phyloP scores from a whole-genome alignment of 805 yeast genomes.

The Phaffomyces opuntiae region DNA sequence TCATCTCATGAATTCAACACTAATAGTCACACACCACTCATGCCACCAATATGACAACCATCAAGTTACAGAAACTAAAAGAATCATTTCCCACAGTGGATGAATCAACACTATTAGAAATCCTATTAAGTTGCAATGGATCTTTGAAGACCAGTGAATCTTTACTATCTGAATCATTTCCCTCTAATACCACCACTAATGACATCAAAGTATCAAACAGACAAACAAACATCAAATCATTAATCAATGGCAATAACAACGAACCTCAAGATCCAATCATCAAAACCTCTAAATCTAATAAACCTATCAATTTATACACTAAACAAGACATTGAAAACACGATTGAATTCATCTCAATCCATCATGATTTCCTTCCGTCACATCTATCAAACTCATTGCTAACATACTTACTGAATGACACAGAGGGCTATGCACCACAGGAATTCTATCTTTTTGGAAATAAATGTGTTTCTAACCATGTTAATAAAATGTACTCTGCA shows the following conservation, averaged over 20 bases:
- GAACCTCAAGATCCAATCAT: conserved; percentile 6
- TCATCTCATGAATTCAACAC: too few species aligned
- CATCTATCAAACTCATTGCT: conserved; percentile 41
- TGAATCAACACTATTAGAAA: conserved; percentile 37
- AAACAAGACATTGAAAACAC: conserved; percentile 21
- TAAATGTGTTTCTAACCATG: conserved; percentile 52
- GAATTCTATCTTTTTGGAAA: conserved; percentile 60
- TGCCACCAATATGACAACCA: conserved; percentile 25
- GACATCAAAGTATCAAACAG: conserved; percentile 4
- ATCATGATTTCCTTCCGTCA: conserved; percentile 44
- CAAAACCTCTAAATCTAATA: conserved; percentile 15
- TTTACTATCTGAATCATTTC: conserved; percentile 32
- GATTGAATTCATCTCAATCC: conserved; percentile 30
- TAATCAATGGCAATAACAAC: neutral
- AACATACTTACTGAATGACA: conserved; percentile 33
- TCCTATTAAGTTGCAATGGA: conserved; percentile 48
- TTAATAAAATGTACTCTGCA: conserved; percentile 31
- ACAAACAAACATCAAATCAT: conserved; percentile 15
- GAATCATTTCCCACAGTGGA: conserved; percentile 37
- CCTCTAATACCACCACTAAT: conserved; percentile 3
- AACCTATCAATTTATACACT: conserved; percentile 37
- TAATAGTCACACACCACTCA: too few species aligned
- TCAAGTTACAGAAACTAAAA: conserved; percentile 31
- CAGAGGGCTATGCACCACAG: conserved; percentile 32
- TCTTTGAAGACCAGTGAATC: conserved; percentile 35